Evolutionary conservation across 345 rosid genomes (phyloP), one percentile per base, ranked within the genome.

Genomic region (Durio zibethinus): DNA sequence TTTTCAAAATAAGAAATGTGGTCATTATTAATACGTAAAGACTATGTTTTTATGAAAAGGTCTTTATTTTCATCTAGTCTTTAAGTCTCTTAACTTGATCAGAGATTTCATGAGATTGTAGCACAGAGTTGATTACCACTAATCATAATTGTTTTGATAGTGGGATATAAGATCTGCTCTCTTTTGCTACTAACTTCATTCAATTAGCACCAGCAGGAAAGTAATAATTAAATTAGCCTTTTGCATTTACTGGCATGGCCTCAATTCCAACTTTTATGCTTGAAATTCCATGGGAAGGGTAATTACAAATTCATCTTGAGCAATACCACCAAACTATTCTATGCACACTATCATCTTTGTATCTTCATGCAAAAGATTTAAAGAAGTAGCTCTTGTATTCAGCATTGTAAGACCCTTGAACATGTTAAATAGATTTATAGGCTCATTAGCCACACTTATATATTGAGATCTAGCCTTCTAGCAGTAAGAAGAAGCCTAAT

Each of bases 201-300:
- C 67, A 40, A 43, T 56, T 38, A 62, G 56, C 47, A 84, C 43
- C 71, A 21, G 43, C 63, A 74, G 20, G 71, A 29, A 6, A 10
- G 12, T 1, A 47, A 47, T 8, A 71, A 43, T 35, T 11, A 50
- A 62, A 63, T 54, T 20, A 12, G 52, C 50, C 52, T 27, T 68
- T 36, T 38, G 53, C 27, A 52, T 31, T 84, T 78, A 84, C 62
- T 78, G 74, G 72, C 81, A 77, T 20, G 94, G 91, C 80, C 84
- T 86, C 74, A 95, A 74, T 72, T 90, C 97, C 83, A 95, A 85
- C 86, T 93, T 95, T 88, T 91, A 95, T n/a, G 99, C 97, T 78
- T 89, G 94, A 80, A 95, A 84, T 84, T 95, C 99, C 99, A 93
- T 95, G 61, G 97, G 97, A 68, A 93, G 80, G 65, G 93, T 91